A percentile compares a stretch with the other conserved stretches of the same genome.
Evolutionary conservation across 306 rosid genomes (phyloP).

Genomic region (Fagus sylvatica): DNA sequence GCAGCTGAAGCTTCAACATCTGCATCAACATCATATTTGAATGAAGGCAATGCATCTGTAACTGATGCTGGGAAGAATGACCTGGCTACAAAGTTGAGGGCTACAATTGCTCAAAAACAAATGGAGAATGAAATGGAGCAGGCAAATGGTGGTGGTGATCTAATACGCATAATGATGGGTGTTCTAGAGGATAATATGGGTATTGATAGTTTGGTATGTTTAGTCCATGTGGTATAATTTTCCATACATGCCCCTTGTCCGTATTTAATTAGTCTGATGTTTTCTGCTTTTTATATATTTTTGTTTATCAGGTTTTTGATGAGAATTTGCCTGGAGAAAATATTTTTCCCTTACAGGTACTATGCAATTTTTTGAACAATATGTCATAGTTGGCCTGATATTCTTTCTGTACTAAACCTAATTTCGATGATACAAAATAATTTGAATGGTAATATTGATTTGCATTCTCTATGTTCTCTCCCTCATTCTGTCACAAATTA

Average conservation of each 20-base stretch:
- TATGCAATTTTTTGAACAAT: neutral
- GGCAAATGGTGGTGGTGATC: slow-evolving; percentile 75
- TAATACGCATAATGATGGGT: slow-evolving; percentile 83
- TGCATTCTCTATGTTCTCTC: neutral
- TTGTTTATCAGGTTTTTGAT: slow-evolving; percentile 72
- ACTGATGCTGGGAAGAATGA: slow-evolving; percentile 76
- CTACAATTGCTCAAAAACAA: slow-evolving; percentile 91
- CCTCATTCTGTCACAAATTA: neutral
- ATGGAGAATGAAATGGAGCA: slow-evolving; percentile 84
- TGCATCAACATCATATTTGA: slow-evolving; percentile 54
- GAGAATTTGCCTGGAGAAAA: slow-evolving; percentile 93
- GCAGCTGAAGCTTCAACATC: slow-evolving; percentile 83
- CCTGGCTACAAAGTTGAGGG: slow-evolving; percentile 92
- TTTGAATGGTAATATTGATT: neutral
- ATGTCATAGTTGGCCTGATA: neutral
- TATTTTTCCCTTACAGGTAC: slow-evolving; percentile 88
- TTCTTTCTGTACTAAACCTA: neutral
- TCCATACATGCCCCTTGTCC: slow-evolving; percentile 20
- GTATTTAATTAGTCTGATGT: slow-evolving; percentile 24
- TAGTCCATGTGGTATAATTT: slow-evolving; percentile 1
- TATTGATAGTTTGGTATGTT: slow-evolving; percentile 89
- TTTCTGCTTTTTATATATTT: slow-evolving; percentile 1
- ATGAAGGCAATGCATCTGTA: slow-evolving; percentile 49
- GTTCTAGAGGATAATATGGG: slow-evolving; percentile 87
- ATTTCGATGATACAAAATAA: neutral